Evolutionary conservation across 2,329 filamentous ascomycete species (phyloP), one percentile per base, ranked within the genome.

Genomic region (Mycosphaerella arachidis): DNA sequence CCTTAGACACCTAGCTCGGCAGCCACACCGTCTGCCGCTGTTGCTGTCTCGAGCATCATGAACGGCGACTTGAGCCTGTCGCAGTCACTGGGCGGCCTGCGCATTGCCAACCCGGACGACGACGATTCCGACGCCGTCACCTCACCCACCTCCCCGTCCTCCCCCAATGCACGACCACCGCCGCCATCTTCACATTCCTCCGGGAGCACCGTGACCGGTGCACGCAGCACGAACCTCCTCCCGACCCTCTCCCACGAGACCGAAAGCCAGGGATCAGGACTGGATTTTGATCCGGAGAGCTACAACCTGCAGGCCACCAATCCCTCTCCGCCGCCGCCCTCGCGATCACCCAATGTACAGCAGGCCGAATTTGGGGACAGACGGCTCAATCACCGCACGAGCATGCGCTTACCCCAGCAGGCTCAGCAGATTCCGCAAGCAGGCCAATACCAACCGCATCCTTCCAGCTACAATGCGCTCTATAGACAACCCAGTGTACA

Each of bases 51-150:
- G 50, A 50, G 52, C 62, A 82, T 73, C 75, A 97, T 97, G 92
- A 91, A 92, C 79, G 91, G 90, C 77, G 92, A 96, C 80, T 80
- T 96, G 74, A 96, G 90, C 77, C 86, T 97, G 67, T 94, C 92
- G 73, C 90, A 92, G 79, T 91, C 91, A 72, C 84, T 97, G 72
- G 94, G 94, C 72, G 93, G 93, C 71, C 82, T 99, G 76, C 91
- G 93, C 75, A 97, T 99, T 76, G 93, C 94, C 70, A 99, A 97
- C 76, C 93, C 93, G 57, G 92, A 97, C 78, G 86, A 94, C 61
- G 68, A 67, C 48, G 48, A 63, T 52, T 35, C 50, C 56, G 82
- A 79, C 60, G 68, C 67, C 46, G 33, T 64, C 52, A 45, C 50
- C 57, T 65, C 66, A 56, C 63, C 60, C 54, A 59, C 64, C 56